Conservation (phyloP, 1,139 yeast species). For the Kurtzmaniella quercitrusa region DNA sequence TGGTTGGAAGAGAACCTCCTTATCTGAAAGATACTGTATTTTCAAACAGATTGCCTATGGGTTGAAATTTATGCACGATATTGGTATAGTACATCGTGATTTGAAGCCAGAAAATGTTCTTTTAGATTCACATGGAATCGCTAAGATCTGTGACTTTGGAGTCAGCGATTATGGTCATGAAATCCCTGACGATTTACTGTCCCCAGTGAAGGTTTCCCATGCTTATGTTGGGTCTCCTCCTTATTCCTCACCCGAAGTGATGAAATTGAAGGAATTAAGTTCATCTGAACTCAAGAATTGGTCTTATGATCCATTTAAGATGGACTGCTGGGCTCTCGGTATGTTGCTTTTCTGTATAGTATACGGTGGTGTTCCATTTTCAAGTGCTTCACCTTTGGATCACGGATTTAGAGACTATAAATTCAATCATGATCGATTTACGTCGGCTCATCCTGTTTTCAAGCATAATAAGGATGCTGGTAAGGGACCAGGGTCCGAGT, state of each 20-base stretch:
- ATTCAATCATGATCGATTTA: slow-evolving; percentile 47
- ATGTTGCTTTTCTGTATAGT: slow-evolving; percentile 58
- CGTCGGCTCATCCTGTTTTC: slow-evolving; percentile 50
- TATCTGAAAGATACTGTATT: slow-evolving; percentile 53
- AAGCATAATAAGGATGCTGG: slow-evolving; percentile 37
- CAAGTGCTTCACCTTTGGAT: slow-evolving; percentile 47
- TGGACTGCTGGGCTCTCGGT: slow-evolving; percentile 76
- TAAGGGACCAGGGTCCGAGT: slow-evolving; percentile 66
- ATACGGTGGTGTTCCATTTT: slow-evolving; percentile 60
- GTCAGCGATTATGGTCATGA: slow-evolving; percentile 63
- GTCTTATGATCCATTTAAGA: slow-evolving; percentile 61
- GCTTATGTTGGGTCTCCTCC: slow-evolving; percentile 76
- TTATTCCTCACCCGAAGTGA: slow-evolving; percentile 74
- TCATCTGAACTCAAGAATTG: slow-evolving; percentile 32
- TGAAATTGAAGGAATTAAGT: slow-evolving; percentile 44
- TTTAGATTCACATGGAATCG: slow-evolving; percentile 51
- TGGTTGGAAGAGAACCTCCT: slow-evolving; percentile 44
- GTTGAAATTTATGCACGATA: slow-evolving; percentile 48
- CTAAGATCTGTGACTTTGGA: slow-evolving; percentile 75
- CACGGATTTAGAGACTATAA: slow-evolving; percentile 55
- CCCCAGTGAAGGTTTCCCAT: slow-evolving; percentile 42
- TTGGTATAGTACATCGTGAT: slow-evolving; percentile 61
- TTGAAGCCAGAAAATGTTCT: slow-evolving; percentile 64
- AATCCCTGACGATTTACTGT: slow-evolving; percentile 47
- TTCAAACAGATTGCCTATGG: slow-evolving; percentile 59